Evolutionary conservation across 768 basidiomycete genomes (phyloP).

Genomic region (Trametopsis cervina): DNA sequence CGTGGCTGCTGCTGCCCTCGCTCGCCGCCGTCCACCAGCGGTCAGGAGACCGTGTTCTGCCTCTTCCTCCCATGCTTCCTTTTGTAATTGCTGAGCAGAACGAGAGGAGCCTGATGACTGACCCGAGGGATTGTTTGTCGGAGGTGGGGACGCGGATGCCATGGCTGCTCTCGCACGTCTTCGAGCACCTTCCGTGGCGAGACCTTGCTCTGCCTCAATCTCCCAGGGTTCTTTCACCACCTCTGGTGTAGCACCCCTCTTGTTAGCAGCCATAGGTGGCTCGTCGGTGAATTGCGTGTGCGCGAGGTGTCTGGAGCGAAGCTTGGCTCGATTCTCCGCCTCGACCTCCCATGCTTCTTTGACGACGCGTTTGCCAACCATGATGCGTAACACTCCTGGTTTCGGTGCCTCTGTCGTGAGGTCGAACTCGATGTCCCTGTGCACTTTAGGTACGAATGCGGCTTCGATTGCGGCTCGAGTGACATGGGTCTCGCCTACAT

Average conservation of each 20-base stretch:
- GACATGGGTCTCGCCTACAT: conserved; percentile 60
- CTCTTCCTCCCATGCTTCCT: conserved; percentile 25
- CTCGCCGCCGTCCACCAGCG: conserved; percentile 19
- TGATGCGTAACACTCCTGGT: conserved; percentile 44
- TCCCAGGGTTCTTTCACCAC: conserved; percentile 71
- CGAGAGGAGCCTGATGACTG: neutral
- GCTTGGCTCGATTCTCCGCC: conserved; percentile 46
- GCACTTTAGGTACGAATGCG: conserved; percentile 36
- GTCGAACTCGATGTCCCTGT: conserved; percentile 49
- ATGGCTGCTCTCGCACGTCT: conserved; percentile 55
- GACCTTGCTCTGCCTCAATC: conserved; percentile 67
- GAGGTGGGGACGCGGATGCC: conserved; percentile 1
- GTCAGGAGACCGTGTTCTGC: conserved; percentile 23
- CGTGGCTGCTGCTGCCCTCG: conserved; percentile 15
- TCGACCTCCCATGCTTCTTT: conserved; percentile 81
- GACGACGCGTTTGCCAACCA: conserved; percentile 63
- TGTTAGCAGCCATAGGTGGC: neutral
- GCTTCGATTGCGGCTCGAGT: conserved; percentile 37
- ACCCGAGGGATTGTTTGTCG: conserved; percentile 4
- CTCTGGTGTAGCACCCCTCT: conserved; percentile 14
- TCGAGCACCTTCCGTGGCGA: conserved; percentile 68
- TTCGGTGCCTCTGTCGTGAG: conserved; percentile 46
- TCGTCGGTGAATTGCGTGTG: neutral
- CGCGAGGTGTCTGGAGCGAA: conserved; percentile 26
- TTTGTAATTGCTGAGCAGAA: conserved; percentile 10